Base-by-base conservation (phyloP, 75 land plant genomes). In the Cryptomeria japonica region DNA sequence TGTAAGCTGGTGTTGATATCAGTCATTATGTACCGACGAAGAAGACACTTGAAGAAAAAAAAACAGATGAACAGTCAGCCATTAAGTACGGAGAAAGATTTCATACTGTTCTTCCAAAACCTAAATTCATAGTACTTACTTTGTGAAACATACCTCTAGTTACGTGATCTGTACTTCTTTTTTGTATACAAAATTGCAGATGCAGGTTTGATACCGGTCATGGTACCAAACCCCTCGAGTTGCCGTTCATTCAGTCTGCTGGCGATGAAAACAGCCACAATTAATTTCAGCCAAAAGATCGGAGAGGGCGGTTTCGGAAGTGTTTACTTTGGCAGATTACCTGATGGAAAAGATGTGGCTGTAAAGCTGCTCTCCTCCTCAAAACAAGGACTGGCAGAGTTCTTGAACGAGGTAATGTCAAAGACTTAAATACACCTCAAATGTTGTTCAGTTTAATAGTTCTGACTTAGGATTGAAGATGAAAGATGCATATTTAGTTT, bases 301-400 rank as follows among this genome's bases (percentile, higher is more conserved):
- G 88, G 90, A 14, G 68, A 86, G 36, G 90, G 90, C 28, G 90
- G 86, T 2, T 87, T 87, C 84, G 88, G 88, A 64, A 38, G 86
- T 44, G 90, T 90, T 16, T 90, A 61, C 84, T 87, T 87, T 90
- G 90, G 90, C n/a, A 87, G 73, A 86, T 56, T 87, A 31, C 73
- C 46, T n/a, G 84, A 87, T 18, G 88, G 84, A 34, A n/a, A 39
- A 46, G 90, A 90, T 70, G 47, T 90, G 28, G 90, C 90, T 16
- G 88, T 90, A 7, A 90, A 90, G 83, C 46, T 87, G 5, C 46
- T 68, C 16, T 58, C 85, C 6, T 34, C n/a, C 2, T 87, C 90
- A 14, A 84, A 51, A 36, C 90, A 90, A 51, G 90, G 90, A 73
- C 79, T 36, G 5, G 38, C 61, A 22, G 89, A 90, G 51, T 90